Conservation (phyloP, 1,139 yeast genomes). For the Protomyces gravidus region DNA sequence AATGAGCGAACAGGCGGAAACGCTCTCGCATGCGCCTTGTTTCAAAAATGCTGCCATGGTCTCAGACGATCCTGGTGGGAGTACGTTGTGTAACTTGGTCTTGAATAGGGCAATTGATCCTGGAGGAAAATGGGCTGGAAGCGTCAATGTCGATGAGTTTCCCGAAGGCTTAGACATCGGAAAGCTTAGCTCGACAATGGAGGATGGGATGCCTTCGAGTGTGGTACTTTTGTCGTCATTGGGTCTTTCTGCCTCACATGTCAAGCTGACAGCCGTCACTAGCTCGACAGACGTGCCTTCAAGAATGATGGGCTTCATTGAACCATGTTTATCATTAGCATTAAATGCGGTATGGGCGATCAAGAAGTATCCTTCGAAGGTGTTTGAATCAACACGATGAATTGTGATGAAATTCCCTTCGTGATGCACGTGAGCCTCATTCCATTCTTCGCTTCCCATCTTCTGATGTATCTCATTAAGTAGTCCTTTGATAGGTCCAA, state of each 20-base stretch:
- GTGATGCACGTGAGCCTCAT: constrained; percentile 91
- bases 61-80: constrained; percentile 41
- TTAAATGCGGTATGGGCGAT: constrained; percentile 79
- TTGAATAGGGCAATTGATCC: constrained; percentile 85
- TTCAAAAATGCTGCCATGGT: constrained; percentile 61
- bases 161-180: constrained; percentile 47
- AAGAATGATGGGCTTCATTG: constrained; percentile 57
- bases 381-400: constrained; percentile 75
- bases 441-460: constrained; percentile 64
- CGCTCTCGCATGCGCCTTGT: constrained; percentile 71
- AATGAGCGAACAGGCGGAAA: constrained; percentile 54
- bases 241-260: constrained; percentile 48
- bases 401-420: constrained; percentile 89
- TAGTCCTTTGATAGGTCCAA: constrained; percentile 62
- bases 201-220: constrained; percentile 61
- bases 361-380: constrained; percentile 85
- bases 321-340: constrained; percentile 40
- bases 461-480: constrained; percentile 60
- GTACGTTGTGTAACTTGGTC: constrained; percentile 45
- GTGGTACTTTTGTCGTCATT: constrained; percentile 44
- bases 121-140: constrained; percentile 66
- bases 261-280: constrained; percentile 58
- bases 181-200: constrained; percentile 51
- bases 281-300: constrained; percentile 63
- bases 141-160: constrained; percentile 50